Evolutionary conservation across 2,329 filamentous ascomycete species (phyloP), one percentile per base, ranked within the genome.

Genomic region (Pseudocercospora crystallina): DNA sequence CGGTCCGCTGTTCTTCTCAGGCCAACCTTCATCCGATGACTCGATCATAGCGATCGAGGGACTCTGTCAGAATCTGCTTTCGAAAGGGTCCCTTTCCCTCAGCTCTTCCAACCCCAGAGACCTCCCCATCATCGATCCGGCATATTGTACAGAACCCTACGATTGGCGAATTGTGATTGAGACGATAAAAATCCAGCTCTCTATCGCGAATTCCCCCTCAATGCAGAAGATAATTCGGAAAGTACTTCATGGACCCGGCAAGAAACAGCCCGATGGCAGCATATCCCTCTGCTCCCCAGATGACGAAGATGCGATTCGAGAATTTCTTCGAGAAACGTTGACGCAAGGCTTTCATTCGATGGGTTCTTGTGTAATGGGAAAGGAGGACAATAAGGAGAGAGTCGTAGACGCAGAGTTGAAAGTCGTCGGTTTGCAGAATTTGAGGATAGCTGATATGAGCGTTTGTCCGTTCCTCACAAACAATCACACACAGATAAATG

Each of bases 401-500:
- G 50, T 53, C 5, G 78, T 83, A 5, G 78, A 82, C 61, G 68
- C 57, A 1, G 45, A 63, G 5, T 75, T 73, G 59, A 64, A 64
- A 8, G 65, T 75, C 2, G 61, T 67, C 26, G 73, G 71, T 1
- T 53, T 74, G 11, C 58, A 74, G 35, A 56, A 58, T 5, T 58
- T 76, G 33, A 65, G 73, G 7, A 66, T 76, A 2, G 72, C 66
- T 4, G 73, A 76, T 61, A 69, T 75, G 69, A 76, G 70, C 61
- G 58, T 76, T 13, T 63, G 69, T 17, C 72, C 72, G 10, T 65
- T 74, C 8, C 43, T 73, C 40, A 62, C 66, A 26, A 66, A 61
- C 55, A 63, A 74, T 41, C 80, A 83, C 61, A 73, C 74, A 0
- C 78, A 82, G 61, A 70, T 74, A 5, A 75, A 75, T 5, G 80